phyloP scores from a whole-genome alignment of 2,329 filamentous ascomycete species.

The Cladosporium phlei region DNA sequence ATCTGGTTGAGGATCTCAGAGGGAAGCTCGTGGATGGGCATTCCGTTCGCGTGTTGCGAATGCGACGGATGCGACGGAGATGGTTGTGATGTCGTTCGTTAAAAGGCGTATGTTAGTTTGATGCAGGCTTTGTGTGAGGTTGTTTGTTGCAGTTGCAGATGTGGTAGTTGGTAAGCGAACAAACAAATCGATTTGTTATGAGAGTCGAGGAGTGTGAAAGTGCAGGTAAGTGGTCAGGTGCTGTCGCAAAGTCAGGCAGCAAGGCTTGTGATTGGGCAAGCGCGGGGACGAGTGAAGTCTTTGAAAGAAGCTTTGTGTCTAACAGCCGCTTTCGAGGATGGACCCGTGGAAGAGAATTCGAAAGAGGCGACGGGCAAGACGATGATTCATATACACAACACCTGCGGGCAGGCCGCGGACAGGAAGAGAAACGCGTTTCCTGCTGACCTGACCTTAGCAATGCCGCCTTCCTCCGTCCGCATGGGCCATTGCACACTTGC shows the following conservation, averaged over 20 bases:
- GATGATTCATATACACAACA: conserved; percentile 15
- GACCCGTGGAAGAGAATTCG: too few relatives aligned
- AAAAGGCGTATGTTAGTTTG: too few relatives aligned
- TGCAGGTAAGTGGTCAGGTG: not conserved
- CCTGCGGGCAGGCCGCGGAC: not conserved
- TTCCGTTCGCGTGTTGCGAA: conserved; percentile 13
- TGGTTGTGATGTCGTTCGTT: too few relatives aligned
- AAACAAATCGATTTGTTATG: not conserved
- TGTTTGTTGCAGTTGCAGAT: not conserved
- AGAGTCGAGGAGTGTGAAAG: not conserved
- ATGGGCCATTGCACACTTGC: conserved; percentile 5
- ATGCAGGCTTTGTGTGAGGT: too few relatives aligned
- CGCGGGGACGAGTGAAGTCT: conserved; percentile 10
- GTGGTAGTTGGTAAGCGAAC: not conserved
- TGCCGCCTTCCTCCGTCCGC: too few relatives aligned
- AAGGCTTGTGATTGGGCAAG: conserved; percentile 8
- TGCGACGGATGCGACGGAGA: too few relatives aligned
- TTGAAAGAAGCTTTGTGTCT: conserved; percentile 14
- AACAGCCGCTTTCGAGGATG: too few relatives aligned
- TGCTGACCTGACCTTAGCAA: conserved; percentile 10
- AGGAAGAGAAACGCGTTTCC: not conserved
- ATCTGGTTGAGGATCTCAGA: conserved; percentile 50
- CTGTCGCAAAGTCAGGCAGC: conserved; percentile 5
- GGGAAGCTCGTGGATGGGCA: conserved; percentile 46
- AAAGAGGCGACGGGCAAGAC: not conserved